Evolutionary conservation across 441 rosid species (phyloP).

Genomic region (Melianthus villosus): DNA sequence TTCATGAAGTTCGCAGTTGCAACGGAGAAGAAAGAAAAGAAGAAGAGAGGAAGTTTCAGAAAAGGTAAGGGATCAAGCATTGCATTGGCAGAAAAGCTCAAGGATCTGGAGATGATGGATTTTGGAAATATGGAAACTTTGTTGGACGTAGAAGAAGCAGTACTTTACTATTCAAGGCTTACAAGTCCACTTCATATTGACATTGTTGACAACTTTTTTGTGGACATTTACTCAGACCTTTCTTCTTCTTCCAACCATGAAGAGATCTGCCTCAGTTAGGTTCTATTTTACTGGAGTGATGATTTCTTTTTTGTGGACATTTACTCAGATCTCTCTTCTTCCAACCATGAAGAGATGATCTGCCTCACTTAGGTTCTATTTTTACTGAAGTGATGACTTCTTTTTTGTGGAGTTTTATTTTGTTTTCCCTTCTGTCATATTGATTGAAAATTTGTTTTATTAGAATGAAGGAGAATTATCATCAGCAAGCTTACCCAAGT

Average conservation of each 20-base stretch:
- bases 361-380: no score
- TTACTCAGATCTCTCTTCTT: no score
- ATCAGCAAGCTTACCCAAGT: no score
- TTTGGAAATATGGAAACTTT: slow-evolving; percentile 56
- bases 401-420: no score
- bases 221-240: slow-evolving; percentile 50
- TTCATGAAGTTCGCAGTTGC: slow-evolving; percentile 6
- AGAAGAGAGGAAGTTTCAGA: slow-evolving; percentile 16
- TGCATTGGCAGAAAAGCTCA: slow-evolving; percentile 52
- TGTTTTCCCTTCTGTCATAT: no score
- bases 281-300: no score
- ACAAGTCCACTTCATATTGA: slow-evolving; percentile 61
- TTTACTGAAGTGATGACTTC: no score
- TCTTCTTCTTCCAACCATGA: no score
- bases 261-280: slow-evolving; percentile 31
- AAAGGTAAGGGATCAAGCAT: slow-evolving; percentile 12
- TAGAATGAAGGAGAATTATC: no score
- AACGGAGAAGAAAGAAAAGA: slow-evolving; percentile 17
- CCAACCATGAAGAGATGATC: no score
- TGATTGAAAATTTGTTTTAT: no score
- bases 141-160: slow-evolving; percentile 81
- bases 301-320: no score
- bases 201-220: slow-evolving; percentile 67
- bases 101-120: slow-evolving; percentile 55
- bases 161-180: slow-evolving; percentile 73